Base-by-base conservation (phyloP, 768 basidiomycete genomes). In the Phaeotremella fagi region DNA sequence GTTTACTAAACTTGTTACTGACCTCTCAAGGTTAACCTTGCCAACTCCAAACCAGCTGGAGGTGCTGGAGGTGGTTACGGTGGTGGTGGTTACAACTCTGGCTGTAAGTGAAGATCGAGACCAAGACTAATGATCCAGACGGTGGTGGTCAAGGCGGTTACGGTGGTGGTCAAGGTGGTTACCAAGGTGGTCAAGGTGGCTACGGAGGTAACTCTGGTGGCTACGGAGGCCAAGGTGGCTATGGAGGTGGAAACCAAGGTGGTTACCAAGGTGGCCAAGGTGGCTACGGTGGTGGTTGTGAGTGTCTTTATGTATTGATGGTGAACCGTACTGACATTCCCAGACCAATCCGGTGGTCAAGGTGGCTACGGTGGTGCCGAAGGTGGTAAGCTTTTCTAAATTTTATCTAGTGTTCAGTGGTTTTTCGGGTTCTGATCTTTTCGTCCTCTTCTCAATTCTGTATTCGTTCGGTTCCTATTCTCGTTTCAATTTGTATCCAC, bases 21-120 rank as follows among this genome's bases (percentile, higher is more conserved):
- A 16, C 26, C 9, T 28, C 29, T 43, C 18, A 43, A 66, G 60
- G 70, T 83, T 47, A 97, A 94, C 79, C 78, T 78, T 38, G 77
- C 77, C 64, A 79, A 78, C 74, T 63, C 71, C 53, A 64, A 68
- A 54, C 71, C 70, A 29, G 59, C 63, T 51, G 64, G 60, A 57
- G 62, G 62, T 42, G 66, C 60, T 50, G 69, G 57, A 56, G 68
- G 70, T 59, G 70, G 65, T 47, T 65, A 60, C 59, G 63, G 65
- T 54, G 66, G 60, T 47, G 59, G 60, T 55, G 64, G 65, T 47
- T 63, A 61, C 59, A 41, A 53, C 38, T 61, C 57, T 38, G 70
- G 64, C 44, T 59, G 58, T 67, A 38, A 51, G 68, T 56, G 87
- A 15, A n/a, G 18, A 18, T 22, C 43, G 20, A 38, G 18, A n/a